phyloP scores from a whole-genome alignment of 495 filamentous ascomycete genomes.

The Penicillium parvum region DNA sequence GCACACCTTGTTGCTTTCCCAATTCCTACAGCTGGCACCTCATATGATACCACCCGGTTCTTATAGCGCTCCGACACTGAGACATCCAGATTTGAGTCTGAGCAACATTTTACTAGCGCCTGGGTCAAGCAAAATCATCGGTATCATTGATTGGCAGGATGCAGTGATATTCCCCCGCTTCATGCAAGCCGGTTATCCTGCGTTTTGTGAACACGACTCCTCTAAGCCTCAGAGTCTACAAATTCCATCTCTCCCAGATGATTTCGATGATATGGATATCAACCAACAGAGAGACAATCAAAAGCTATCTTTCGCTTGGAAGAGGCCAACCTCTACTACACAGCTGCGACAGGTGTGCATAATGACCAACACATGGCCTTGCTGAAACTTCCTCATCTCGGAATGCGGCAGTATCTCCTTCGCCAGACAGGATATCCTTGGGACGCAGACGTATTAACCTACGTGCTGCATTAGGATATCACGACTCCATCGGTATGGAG shows the following conservation, averaged over 20 bases:
- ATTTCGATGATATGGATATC: constrained; percentile 25
- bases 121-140: constrained; percentile 26
- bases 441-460: constrained; percentile 35
- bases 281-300: constrained; percentile 24
- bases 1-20: constrained; percentile 27
- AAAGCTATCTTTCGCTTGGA: constrained; percentile 26
- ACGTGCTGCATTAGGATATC: constrained; percentile 32
- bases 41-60: constrained; percentile 20
- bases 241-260: constrained; percentile 27
- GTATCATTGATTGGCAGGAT: constrained; percentile 38
- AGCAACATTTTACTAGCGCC: constrained; percentile 30
- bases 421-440: constrained; percentile 32
- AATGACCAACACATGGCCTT: constrained; percentile 26
- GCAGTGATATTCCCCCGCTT: constrained; percentile 26
- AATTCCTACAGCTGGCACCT: constrained; percentile 28
- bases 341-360: constrained; percentile 31
- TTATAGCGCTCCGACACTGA: constrained; percentile 22
- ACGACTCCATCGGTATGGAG: constrained; percentile 28
- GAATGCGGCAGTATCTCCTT: constrained; percentile 32
- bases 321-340: constrained; percentile 38
- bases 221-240: constrained; percentile 29
- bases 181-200: constrained; percentile 37
- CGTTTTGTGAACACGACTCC: constrained; percentile 34
- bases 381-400: constrained; percentile 26
- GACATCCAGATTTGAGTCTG: constrained; percentile 33